These are phyloP conservation scores for Sophora flavescens DNA, from an alignment of 306 rosid species.

Conservation along the genomic window DNA sequence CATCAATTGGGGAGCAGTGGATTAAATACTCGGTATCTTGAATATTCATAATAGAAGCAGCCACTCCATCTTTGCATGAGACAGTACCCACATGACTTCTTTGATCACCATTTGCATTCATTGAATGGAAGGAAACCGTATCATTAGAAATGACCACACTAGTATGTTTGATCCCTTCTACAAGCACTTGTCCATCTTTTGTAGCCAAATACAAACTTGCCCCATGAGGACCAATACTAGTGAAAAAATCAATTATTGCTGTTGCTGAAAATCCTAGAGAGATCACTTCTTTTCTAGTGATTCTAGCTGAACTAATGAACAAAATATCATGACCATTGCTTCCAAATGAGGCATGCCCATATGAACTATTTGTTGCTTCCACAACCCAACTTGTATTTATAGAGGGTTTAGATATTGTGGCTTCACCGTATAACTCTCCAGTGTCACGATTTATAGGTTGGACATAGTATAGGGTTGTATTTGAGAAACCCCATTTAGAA, in stretches of 20 bases:
- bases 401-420: slow-evolving; percentile 33
- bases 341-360: slow-evolving; percentile 53
- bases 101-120: slow-evolving; percentile 45
- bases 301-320: slow-evolving; percentile 51
- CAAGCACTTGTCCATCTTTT: slow-evolving; percentile 53
- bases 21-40: slow-evolving; percentile 40
- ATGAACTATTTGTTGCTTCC: slow-evolving; percentile 38
- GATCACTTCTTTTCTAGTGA: slow-evolving; percentile 47
- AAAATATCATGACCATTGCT: slow-evolving; percentile 39
- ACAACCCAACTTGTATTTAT: slow-evolving; percentile 45
- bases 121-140: slow-evolving; percentile 41
- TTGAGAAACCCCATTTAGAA: slow-evolving; percentile 1
- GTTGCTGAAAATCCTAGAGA: slow-evolving; percentile 55
- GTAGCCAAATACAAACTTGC: slow-evolving; percentile 53
- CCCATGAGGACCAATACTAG: slow-evolving; percentile 38
- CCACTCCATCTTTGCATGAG: slow-evolving; percentile 50
- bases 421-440: slow-evolving; percentile 57
- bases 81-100: slow-evolving; percentile 36
- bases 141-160: slow-evolving; percentile 39
- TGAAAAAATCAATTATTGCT: slow-evolving; percentile 39
- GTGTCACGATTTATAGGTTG: slow-evolving; percentile 51
- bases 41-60: slow-evolving; percentile 49
- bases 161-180: slow-evolving; percentile 45
- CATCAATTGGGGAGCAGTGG: slow-evolving; percentile 53
- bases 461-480: slow-evolving; percentile 37